These are phyloP conservation scores for Beauveria sp. DNA, from an alignment of 2,329 filamentous ascomycete genomes.

Conservation along the genomic window DNA sequence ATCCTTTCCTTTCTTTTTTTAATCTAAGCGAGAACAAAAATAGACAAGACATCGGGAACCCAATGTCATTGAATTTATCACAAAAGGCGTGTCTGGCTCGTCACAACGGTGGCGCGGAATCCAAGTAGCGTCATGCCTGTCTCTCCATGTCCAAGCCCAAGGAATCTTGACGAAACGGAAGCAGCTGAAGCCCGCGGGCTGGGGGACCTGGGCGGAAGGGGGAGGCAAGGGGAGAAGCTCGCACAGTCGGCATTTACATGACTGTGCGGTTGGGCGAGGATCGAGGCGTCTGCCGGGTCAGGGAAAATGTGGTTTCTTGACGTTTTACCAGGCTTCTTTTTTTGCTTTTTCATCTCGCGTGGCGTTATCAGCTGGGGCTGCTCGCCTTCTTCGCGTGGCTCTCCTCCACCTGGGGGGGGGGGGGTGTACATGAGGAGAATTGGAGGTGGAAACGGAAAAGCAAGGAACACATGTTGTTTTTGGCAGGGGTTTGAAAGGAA, in stretches of 20 bases:
- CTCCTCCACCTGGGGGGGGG: neutral
- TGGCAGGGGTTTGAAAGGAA: neutral
- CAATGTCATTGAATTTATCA: too few species aligned
- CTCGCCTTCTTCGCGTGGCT: neutral
- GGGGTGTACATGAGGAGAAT: neutral
- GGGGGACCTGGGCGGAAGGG: neutral
- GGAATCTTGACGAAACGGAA: neutral
- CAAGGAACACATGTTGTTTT: neutral
- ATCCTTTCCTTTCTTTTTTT: neutral
- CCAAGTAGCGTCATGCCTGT: neutral
- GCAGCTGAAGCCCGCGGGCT: neutral
- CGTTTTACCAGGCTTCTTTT: neutral
- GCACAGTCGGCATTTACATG: too few species aligned
- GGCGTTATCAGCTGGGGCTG: constrained; percentile 10
- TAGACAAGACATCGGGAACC: neutral
- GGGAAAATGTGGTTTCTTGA: neutral
- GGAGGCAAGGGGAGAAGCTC: too few species aligned
- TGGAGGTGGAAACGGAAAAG: neutral
- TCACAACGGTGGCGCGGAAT: neutral
- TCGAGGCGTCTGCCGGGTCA: neutral
- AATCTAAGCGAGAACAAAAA: neutral
- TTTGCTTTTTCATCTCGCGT: neutral
- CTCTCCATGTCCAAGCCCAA: neutral
- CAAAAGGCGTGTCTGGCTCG: too few species aligned
- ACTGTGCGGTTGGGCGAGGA: neutral